A percentile compares a stretch with the other conserved stretches of the same genome.
Conservation (phyloP, 2,329 filamentous ascomycete species). For the Talaromyces verruculosus region DNA sequence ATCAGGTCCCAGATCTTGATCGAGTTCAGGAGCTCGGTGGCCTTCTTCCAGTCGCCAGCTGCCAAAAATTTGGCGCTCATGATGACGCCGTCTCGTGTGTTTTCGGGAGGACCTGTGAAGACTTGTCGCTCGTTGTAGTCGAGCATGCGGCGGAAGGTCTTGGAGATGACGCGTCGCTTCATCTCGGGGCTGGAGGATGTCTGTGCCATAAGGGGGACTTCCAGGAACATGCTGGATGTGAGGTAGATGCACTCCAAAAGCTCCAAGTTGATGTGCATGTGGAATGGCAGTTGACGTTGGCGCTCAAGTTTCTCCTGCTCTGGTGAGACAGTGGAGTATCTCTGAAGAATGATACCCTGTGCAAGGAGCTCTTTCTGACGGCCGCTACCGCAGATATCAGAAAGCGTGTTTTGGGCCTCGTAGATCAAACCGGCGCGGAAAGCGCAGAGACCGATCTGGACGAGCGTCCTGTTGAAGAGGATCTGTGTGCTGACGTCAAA, state of each 20-base stretch:
- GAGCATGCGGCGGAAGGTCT: constrained; percentile 98
- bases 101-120: constrained; percentile 97
- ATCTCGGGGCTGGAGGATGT: constrained; percentile 95
- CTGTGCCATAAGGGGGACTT: constrained; percentile 95
- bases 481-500: constrained; percentile 98
- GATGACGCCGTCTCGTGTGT: constrained; percentile 98
- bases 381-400: constrained; percentile 96
- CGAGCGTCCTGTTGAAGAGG: constrained; percentile 95
- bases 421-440: constrained; percentile 97
- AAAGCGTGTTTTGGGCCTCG: constrained; percentile 94
- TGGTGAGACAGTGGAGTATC: constrained; percentile 91
- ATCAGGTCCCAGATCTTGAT: constrained; percentile 99
- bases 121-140: constrained; percentile 99
- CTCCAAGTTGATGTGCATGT: constrained; percentile 99
- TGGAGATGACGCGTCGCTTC: constrained; percentile 97
- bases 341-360: constrained; percentile 97
- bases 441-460: constrained; percentile 95
- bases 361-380: constrained; percentile 97
- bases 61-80: constrained; percentile 96
- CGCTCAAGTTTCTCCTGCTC: constrained; percentile 97
- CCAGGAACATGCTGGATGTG: constrained; percentile 97
- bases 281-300: constrained; percentile 96
- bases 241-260: constrained; percentile 97
- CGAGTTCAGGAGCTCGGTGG: constrained; percentile 85
- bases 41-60: constrained; percentile 98